Evolutionary conservation across 169 alveolate genomes (phyloP).

Genomic region (Plasmodium vinckei): DNA sequence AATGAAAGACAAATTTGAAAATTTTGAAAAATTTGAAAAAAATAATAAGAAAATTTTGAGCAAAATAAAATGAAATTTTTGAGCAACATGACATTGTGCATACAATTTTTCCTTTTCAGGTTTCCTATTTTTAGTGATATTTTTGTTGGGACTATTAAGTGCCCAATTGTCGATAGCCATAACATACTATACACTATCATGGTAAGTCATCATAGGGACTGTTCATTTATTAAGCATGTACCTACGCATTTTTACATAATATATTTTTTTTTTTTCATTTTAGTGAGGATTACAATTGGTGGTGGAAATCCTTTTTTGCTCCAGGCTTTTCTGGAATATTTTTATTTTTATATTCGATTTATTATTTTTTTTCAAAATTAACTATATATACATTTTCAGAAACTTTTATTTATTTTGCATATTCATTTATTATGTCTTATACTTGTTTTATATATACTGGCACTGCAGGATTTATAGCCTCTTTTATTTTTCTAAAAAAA

Average conservation of each 20-base stretch:
- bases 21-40: background rate
- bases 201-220: conserved; percentile 5
- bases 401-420: conserved; percentile 87
- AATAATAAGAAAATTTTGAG: no score
- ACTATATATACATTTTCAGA: conserved; percentile 83
- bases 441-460: conserved; percentile 88
- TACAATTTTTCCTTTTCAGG: conserved; percentile 4
- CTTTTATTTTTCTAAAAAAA: conserved; percentile 84
- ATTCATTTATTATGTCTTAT: conserved; percentile 81
- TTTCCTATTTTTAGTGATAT: conserved; percentile 78
- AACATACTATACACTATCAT: conserved; percentile 80
- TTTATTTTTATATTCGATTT: conserved; percentile 83
- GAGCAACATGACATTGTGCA: no score
- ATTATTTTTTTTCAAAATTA: conserved; percentile 78
- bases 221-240: background rate
- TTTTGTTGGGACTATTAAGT: conserved; percentile 78
- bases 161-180: conserved; percentile 83
- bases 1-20: background rate
- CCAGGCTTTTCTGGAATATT: conserved; percentile 86
- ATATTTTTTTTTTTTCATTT: background rate
- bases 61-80: no score
- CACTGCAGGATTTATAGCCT: conserved; percentile 84
- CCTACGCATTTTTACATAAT: background rate
- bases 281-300: conserved; percentile 89
- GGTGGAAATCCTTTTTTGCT: conserved; percentile 89